phyloP scores from a whole-genome alignment of 2,329 filamentous ascomycete genomes.

The Hymenoscyphus occultus region DNA sequence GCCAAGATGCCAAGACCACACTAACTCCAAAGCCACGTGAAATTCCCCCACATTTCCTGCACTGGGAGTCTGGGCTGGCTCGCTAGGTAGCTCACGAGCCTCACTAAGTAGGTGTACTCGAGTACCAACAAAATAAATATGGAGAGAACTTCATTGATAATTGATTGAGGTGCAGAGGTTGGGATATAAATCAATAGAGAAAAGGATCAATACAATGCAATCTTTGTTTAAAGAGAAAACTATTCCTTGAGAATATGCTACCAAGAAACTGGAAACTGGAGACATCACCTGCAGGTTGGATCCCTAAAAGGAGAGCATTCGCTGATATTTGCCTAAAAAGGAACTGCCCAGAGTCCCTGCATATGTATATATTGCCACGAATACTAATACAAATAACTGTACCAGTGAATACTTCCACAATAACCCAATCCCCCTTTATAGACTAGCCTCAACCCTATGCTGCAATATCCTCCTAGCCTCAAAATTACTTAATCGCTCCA shows the following conservation, averaged over 20 bases:
- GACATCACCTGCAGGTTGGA: neutral
- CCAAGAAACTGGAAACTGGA: neutral
- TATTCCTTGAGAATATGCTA: neutral
- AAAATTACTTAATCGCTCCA: slow-evolving; percentile 59
- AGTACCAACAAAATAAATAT: no score
- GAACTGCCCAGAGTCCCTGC: neutral
- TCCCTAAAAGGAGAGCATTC: neutral
- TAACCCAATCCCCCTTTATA: neutral
- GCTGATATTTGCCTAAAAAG: neutral
- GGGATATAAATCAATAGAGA: no score
- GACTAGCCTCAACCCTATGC: slow-evolving; percentile 57
- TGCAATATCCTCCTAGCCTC: slow-evolving; percentile 66
- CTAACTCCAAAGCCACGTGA: neutral
- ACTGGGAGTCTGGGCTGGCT: no score
- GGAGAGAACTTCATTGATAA: no score
- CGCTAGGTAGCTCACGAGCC: no score
- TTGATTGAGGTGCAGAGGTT: no score
- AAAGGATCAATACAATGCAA: no score
- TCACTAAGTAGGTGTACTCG: no score
- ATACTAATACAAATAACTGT: neutral
- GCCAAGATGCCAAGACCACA: neutral
- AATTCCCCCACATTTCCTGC: neutral
- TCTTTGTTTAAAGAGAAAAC: no score
- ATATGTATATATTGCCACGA: neutral
- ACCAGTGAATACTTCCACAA: neutral